Percentiles rank a stretch among this genome's conserved stretches.
Evolutionary conservation across 1,284 basidiomycete genomes (phyloP).

Genomic region (Apiotrichum siamense): DNA sequence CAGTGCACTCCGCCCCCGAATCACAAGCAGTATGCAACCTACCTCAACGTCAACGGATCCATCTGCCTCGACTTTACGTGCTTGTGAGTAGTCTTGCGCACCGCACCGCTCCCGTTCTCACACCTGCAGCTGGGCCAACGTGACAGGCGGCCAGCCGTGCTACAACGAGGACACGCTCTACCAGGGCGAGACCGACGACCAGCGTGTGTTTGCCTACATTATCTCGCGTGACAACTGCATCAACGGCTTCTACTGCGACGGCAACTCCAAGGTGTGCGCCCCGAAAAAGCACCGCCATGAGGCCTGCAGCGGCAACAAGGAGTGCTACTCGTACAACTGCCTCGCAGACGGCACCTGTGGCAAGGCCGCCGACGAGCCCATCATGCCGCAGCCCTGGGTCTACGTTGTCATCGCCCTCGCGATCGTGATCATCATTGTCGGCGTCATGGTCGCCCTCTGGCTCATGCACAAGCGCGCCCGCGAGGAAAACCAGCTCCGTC

Average conservation of each 20-base stretch:
- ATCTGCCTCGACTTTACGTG: conserved; percentile 73
- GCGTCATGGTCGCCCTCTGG: conserved; percentile 62
- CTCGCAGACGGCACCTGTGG: conserved; percentile 58
- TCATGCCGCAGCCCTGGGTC: conserved; percentile 61
- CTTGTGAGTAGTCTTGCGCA: conserved; percentile 57
- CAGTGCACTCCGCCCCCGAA: conserved; percentile 66
- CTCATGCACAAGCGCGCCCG: conserved; percentile 64
- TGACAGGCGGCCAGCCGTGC: conserved; percentile 60
- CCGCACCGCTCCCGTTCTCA: too few species aligned
- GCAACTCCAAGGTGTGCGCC: conserved; percentile 55
- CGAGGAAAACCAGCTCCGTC: conserved; percentile 67
- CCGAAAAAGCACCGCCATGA: conserved; percentile 55
- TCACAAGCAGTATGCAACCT: conserved; percentile 58
- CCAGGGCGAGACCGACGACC: conserved; percentile 54
- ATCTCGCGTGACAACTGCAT: conserved; percentile 62
- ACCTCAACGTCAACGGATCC: conserved; percentile 70
- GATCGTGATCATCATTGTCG: conserved; percentile 69
- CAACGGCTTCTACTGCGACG: conserved; percentile 67
- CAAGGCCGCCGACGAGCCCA: conserved; percentile 56
- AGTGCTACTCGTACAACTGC: conserved; percentile 76
- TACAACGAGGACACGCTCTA: conserved; percentile 70
- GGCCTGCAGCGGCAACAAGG: conserved; percentile 69
- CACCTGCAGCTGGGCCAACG: conserved; percentile 63
- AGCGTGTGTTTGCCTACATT: conserved; percentile 61
- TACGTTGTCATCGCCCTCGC: conserved; percentile 66